A percentile compares a stretch with the other conserved stretches of the same genome.
Evolutionary conservation across 2,329 filamentous ascomycete species (phyloP).

Genomic region (Phialophora tarda): DNA sequence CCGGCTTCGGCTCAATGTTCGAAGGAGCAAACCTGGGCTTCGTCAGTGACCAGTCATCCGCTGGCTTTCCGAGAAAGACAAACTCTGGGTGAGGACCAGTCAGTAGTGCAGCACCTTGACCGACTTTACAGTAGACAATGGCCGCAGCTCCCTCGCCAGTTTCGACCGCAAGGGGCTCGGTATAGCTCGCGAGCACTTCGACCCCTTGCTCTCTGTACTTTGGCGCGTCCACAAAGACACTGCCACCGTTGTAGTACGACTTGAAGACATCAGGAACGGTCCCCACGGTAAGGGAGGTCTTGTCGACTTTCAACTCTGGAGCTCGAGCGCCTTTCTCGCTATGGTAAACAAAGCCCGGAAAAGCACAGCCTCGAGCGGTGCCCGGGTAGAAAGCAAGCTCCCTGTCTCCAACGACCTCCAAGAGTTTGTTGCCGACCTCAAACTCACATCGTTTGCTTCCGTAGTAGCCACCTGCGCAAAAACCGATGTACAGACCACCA

Average conservation of each 20-base stretch:
- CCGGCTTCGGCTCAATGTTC: constrained; percentile 73
- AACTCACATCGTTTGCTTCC: constrained; percentile 83
- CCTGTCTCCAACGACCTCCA: constrained; percentile 84
- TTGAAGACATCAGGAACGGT: constrained; percentile 67
- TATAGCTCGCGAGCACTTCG: constrained; percentile 81
- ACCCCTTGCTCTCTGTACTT: constrained; percentile 68
- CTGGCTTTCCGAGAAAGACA: constrained; percentile 43
- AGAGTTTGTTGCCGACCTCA: constrained; percentile 77
- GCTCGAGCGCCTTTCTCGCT: constrained; percentile 84
- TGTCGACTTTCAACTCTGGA: constrained; percentile 68
- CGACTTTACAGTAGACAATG: constrained; percentile 80
- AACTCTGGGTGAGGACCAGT: constrained; percentile 94
- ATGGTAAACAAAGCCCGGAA: constrained; percentile 86
- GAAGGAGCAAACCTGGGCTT: constrained; percentile 73
- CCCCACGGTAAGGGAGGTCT: constrained; percentile 61
- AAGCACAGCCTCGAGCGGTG: constrained; percentile 82
- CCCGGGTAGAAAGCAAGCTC: constrained; percentile 91
- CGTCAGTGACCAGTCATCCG: constrained; percentile 40
- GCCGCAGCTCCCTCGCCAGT: constrained; percentile 76
- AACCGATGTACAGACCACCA: constrained; percentile 84
- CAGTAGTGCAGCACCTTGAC: constrained; percentile 77
- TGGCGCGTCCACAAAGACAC: constrained; percentile 83
- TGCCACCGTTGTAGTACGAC: constrained; percentile 93
- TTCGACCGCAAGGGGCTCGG: constrained; percentile 75
- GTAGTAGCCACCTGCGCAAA: constrained; percentile 96